Base-by-base conservation (phyloP, 495 filamentous ascomycete species). In the Penicillium silybi region DNA sequence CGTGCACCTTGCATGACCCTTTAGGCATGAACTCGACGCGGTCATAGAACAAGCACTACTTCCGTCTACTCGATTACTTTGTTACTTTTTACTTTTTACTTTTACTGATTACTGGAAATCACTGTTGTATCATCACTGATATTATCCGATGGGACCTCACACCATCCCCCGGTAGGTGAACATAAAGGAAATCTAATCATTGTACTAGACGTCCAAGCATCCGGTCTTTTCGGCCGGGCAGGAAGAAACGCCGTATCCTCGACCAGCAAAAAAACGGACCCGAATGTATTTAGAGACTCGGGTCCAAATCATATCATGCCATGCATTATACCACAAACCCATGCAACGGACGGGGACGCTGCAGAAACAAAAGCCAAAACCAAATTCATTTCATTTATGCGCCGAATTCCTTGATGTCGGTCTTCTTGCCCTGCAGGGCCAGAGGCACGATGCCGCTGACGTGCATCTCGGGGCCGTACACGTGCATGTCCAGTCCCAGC, bases 391-490 rank as follows among this genome's bases (percentile, higher is more conserved):
- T 56, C 52, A 53, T 68, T 70, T 75, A 74, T 58, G 66, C 57
- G 61, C 73, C 71, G 48, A 75, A 78, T 65, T 78, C 74, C 69
- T 78, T 76, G 63, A 78, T 46, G 53, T 76, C 71, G 54, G 67
- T 70, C 64, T 73, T 74, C 76, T 84, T 86, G 62, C 83, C 83
- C 20, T 69, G 70, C 23, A 87, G 74, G 25, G 84, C 84, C 58
- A 87, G 67, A 25, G 84, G 84, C 38, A 87, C 84, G 60, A 87
- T 86, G 58, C 84, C 84, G 38, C 71, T 77, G 63, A 87, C 85
- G 73, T 87, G 85, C 92, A 99, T 96, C 75, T 99, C 93, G 49
- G 93, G 93, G 46, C 93, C 93, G 70, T 90, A 99, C 55, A 97
- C 91, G 73, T 97, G 88, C 84, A 96, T 95, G 66, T 92, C 78